Evolutionary conservation across 768 basidiomycete genomes (phyloP).

Genomic region (Ramaria sp.): DNA sequence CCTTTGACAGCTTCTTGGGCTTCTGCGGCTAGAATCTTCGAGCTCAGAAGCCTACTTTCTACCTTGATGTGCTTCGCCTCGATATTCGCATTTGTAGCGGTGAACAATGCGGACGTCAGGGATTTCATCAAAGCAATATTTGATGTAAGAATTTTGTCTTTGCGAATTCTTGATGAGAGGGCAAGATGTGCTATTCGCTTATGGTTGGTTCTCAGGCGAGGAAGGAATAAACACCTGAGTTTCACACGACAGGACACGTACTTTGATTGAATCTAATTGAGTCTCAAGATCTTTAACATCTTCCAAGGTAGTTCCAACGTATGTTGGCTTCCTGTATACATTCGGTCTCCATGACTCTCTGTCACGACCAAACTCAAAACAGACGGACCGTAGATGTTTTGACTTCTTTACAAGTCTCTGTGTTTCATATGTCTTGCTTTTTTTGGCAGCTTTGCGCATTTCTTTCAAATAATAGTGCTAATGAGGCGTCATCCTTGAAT

Average conservation of each 20-base stretch:
- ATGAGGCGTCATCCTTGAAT: background rate
- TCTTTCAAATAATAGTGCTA: constrained; percentile 72
- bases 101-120: constrained; percentile 20
- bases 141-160: constrained; percentile 48
- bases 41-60: constrained; percentile 64
- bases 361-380: background rate
- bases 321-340: constrained; percentile 19
- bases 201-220: constrained; percentile 40
- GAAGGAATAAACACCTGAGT: background rate
- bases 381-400: constrained; percentile 49
- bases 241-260: constrained; percentile 18
- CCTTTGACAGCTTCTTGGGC: constrained; percentile 40
- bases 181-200: constrained; percentile 53
- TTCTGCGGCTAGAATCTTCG: constrained; percentile 57
- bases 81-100: background rate
- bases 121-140: constrained; percentile 36
- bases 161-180: constrained; percentile 61
- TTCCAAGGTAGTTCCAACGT: constrained; percentile 19
- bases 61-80: constrained; percentile 35
- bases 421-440: constrained; percentile 69
- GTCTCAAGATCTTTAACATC: constrained; percentile 40
- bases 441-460: constrained; percentile 67
- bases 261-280: constrained; percentile 59
- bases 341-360: background rate
- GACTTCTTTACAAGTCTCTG: constrained; percentile 77